Percentiles rank a stretch among this genome's conserved stretches.
Evolutionary conservation across 2,329 filamentous ascomycete genomes (phyloP).

Genomic region (Exophiala viscosa): DNA sequence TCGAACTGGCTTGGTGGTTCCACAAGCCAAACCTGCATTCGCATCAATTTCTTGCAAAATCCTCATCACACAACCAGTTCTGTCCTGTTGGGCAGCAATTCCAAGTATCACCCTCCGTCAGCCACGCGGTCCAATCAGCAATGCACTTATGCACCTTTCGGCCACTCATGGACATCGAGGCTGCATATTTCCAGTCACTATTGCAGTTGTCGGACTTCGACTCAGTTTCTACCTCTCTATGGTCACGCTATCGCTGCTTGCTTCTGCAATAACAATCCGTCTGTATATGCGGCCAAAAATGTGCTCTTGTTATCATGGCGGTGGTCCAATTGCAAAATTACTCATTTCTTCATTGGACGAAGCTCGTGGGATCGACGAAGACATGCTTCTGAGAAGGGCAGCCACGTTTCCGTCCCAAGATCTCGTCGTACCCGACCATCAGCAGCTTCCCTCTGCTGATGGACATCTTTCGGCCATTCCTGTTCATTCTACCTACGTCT

Average conservation of each 20-base stretch:
- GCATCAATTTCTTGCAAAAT: constrained; percentile 4
- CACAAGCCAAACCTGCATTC: not conserved
- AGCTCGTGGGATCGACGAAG: constrained; percentile 9
- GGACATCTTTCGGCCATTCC: constrained; percentile 13
- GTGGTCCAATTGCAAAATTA: constrained; percentile 23
- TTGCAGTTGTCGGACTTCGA: constrained; percentile 23
- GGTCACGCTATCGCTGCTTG: constrained; percentile 12
- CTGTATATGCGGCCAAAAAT: constrained; percentile 6
- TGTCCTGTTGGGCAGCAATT: constrained; percentile 21
- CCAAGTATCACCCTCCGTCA: constrained; percentile 13
- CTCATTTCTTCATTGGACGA: constrained; percentile 6
- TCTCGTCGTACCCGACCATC: constrained; percentile 13
- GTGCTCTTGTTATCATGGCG: constrained; percentile 15
- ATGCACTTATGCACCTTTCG: constrained; percentile 10
- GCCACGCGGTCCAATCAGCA: constrained; percentile 22
- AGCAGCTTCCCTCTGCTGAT: constrained; percentile 6
- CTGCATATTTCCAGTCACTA: constrained; percentile 15
- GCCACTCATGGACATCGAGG: constrained; percentile 16
- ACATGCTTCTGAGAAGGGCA: constrained; percentile 6
- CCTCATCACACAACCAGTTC: constrained; percentile 9
- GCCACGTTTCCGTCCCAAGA: constrained; percentile 12
- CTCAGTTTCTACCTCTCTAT: constrained; percentile 10
- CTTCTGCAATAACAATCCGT: constrained; percentile 7
- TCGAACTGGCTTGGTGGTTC: not conserved
- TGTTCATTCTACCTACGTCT: constrained; percentile 3